Percentiles rank a stretch among this genome's conserved stretches.
Evolutionary conservation across 371 early-diverging fungal species (phyloP).

Genomic region (Mucor racemosus): DNA sequence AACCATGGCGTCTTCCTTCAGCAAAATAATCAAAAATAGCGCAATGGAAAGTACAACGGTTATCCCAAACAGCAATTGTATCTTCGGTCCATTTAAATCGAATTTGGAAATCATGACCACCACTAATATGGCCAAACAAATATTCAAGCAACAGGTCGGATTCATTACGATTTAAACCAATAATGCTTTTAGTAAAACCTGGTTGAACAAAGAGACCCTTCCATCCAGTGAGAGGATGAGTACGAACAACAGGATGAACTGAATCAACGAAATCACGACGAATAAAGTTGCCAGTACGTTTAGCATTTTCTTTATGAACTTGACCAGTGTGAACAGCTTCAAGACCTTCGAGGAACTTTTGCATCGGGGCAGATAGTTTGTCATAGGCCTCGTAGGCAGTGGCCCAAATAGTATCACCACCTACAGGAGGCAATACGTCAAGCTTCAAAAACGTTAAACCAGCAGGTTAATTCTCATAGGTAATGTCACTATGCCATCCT

Average conservation of each 20-base stretch:
- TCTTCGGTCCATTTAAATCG: constrained; percentile 65
- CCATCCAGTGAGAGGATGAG: constrained; percentile 73
- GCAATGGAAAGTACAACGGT: constrained; percentile 52
- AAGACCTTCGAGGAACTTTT: constrained; percentile 60
- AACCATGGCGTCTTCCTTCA: constrained; percentile 38
- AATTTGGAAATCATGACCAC: constrained; percentile 64
- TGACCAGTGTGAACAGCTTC: constrained; percentile 62
- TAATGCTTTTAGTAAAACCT: constrained; percentile 60
- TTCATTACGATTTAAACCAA: constrained; percentile 53
- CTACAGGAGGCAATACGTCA: constrained; percentile 23
- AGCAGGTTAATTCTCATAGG: constrained; percentile 63
- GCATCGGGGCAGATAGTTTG: constrained; percentile 56
- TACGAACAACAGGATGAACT: constrained; percentile 30
- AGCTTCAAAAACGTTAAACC: constrained; percentile 46
- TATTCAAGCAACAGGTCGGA: constrained; percentile 56
- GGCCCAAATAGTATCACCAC: constrained; percentile 69
- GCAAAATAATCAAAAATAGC: constrained; percentile 29
- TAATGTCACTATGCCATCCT: constrained; percentile 64
- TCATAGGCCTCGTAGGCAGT: constrained; percentile 67
- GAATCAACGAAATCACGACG: constrained; percentile 51
- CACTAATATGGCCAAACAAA: constrained; percentile 38
- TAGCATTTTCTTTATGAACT: constrained; percentile 41
- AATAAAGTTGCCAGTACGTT: constrained; percentile 39
- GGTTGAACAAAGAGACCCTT: constrained; percentile 64
- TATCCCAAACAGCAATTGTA: constrained; percentile 70